Evolutionary conservation across 306 rosid genomes (phyloP), one percentile per base, ranked within the genome.

Genomic region (Arachis stenosperma): DNA sequence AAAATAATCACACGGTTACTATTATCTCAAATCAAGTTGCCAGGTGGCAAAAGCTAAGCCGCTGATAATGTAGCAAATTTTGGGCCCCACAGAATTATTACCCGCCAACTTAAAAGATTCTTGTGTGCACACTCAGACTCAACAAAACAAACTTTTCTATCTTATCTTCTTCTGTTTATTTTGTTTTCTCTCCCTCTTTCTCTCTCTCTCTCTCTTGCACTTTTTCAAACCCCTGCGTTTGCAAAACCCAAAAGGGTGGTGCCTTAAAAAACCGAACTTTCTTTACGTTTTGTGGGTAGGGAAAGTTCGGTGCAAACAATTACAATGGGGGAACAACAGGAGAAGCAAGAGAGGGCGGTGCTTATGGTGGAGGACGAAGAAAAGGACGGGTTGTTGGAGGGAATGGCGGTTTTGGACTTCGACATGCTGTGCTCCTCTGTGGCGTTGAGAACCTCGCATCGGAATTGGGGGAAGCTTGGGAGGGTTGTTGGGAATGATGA

Each of bases 381-480:
- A 80, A 67, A 83, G 10, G 96, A 85, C 47, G 77, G 76, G 52
- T 59, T 88, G 78, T 9, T 90, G 4, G 91, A 84, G 22, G 88
- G 84, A 8, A 64, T 72, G 73, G 65, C 88, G 5, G 81, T 88
- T 42, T 15, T 90, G 81, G 97, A 93, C 78, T 93, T 93, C 72
- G 97, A 93, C 30, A 12, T 86, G 81, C 78, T 90, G 14, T 93
- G 98, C 76, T 89, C 98, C 1, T 82, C 92, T 54, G 98, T 93
- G 70, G 97, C 97, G 12, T 63, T 86, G 86, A 84, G 72, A 78
- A 87, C 93, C 17, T 13, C 69, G 10, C 93, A 93, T 29, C 79
- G 81, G 40, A 79, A 87, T 76, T 87, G 92, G 96, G 82, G 81
- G 61, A 84, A 79, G 65, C 80, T 85, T 30, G 82, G 83, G 9